Base-by-base conservation (phyloP, 208 protist genomes). In the Novymonas esmeraldas region DNA sequence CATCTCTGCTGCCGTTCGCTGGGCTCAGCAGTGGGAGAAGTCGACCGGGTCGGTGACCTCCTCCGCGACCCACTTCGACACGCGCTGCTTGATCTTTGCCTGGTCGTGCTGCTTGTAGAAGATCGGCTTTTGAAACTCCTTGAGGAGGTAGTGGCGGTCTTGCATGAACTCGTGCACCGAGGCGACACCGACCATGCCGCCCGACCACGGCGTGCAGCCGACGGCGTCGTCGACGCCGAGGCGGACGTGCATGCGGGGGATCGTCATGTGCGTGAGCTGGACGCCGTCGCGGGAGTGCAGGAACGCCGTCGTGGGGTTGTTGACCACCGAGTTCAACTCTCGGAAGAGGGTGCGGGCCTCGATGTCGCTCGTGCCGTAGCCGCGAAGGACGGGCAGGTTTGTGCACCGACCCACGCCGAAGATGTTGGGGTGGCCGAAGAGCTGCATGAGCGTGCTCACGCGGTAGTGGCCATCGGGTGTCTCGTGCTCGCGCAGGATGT, bases 31-130 rank as follows among this genome's bases (percentile, higher is more conserved):
- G 61, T 89, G 81, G 1, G 86, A 90, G 69, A 95, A 95, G 68
- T 93, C 87, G 7, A 86, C 74, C 39, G 91, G 70, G 58, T 93
- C 87, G 6, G 85, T 95, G 52, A 91, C 81, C 41, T 89, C 90
- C 31, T 82, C 63, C 14, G 67, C 78, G 20, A 76, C 49, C 90
- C 90, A 95, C 38, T 82, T 71, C 22, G 71, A 74, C 22, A 95
- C 81, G 33, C 79, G 73, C 67, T 83, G 74, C 75, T 82, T 82
- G 20, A 93, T 80, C 73, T 89, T 90, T 24, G 73, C 56, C 56
- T 83, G 74, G 63, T 95, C 87, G 71, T 93, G 87, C 73, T 84
- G 85, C 69, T 92, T 92, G 82, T 89, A 95, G 64, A 93, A 95
- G 38, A 89, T 62, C 1, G 90, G 90, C 56, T 84, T 58, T 52